Conservation (phyloP, 768 basidiomycete genomes). For the Mycena galericulata region DNA sequence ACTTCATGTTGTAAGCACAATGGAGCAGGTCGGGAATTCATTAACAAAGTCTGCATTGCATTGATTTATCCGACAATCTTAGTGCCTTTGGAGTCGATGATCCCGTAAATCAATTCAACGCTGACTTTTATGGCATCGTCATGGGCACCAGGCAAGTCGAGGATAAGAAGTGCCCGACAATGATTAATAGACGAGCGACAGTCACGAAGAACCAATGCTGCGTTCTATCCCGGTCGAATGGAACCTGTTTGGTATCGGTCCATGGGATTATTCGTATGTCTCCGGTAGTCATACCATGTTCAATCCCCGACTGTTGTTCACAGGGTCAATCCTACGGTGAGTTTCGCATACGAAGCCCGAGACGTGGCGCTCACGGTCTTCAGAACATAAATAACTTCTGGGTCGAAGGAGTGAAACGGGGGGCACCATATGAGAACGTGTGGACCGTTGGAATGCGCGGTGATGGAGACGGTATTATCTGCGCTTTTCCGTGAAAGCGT, state of each 20-base stretch:
- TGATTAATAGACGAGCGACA: constrained; percentile 26
- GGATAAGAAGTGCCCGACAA: neutral
- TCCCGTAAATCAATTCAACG: constrained; percentile 68
- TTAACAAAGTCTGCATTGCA: neutral
- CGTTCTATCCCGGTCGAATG: constrained; percentile 78
- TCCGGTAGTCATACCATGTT: neutral
- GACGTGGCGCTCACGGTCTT: neutral
- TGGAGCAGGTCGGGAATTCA: constrained; percentile 51
- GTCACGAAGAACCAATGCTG: constrained; percentile 83
- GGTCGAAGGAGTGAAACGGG: constrained; percentile 69
- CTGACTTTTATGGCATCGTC: constrained; percentile 74
- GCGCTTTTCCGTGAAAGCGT: neutral
- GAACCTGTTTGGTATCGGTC: constrained; percentile 63
- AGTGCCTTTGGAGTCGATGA: constrained; percentile 72
- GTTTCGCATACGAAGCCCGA: neutral
- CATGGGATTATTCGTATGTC: constrained; percentile 63
- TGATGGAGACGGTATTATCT: constrained; percentile 58
- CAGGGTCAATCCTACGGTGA: constrained; percentile 23
- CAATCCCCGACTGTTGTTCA: neutral
- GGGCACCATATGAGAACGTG: constrained; percentile 69
- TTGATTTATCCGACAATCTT: neutral
- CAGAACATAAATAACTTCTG: constrained; percentile 69
- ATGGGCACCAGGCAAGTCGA: constrained; percentile 73
- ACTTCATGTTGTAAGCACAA: constrained; percentile 44
- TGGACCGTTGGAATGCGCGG: constrained; percentile 82